Base-by-base conservation (phyloP, 805 yeast species). In the Nakazawaea ishiwadae region DNA sequence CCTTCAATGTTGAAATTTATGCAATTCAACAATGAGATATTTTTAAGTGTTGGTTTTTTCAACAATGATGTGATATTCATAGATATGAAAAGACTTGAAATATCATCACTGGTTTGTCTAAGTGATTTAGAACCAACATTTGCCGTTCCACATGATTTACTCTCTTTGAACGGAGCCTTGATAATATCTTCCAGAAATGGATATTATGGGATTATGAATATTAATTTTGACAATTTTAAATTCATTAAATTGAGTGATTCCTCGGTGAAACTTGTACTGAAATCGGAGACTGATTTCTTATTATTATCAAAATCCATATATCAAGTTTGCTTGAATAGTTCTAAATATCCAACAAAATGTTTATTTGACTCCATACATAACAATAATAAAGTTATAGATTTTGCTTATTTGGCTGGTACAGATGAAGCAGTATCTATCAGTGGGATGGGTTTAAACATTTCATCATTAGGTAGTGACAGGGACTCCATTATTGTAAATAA, bases 291-390 rank as follows among this genome's bases (percentile, higher is more conserved):
- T 10, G 12, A 35, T 3, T 35, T 50, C 14, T 56, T 49, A 34
- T 37, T 63, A 3, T 28, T 46, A 3, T 45, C 56, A 1, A 54
- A 51, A 26, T 46, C 47, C 1, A 34, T 59, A 3, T 62, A 66
- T 64, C 53, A 48, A 26, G 28, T 62, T 3, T 54, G 55, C 39
- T 27, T 50, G 10, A 28, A 19, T 1, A 33, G 21, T 5, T 58
- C 64, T 0, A 24, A 28, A 9, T 57, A 40, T 40, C 63, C 66
- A 1, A 46, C 47, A 14, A 44, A 54, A 16, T 53, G 62, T 10
- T 41, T 50, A 41, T 50, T 59, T 4, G 44, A 54, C 11, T 62
- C 55, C 11, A n/a, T 14, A 14, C 12, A 17, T 9, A 26, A 17
- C 31, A 20, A 4, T 21, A 23, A 17, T 5, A 40, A 32, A 39